Conservation (phyloP, 495 filamentous ascomycete species). For the Penicillium argentinense region DNA sequence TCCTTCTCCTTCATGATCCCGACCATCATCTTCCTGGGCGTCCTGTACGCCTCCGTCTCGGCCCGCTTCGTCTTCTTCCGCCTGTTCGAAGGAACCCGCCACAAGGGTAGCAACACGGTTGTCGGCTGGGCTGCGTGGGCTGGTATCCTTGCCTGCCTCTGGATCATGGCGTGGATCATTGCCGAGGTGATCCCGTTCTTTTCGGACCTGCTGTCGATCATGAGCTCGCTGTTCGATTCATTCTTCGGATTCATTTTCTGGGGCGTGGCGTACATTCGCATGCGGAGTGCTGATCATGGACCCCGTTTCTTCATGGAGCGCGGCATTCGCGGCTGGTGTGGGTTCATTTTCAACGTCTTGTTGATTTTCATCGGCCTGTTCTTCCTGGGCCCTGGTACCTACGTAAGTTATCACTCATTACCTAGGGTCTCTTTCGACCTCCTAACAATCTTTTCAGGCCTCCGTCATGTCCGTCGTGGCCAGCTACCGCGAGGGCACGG, state of each 20-base stretch:
- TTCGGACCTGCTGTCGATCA: constrained; percentile 74
- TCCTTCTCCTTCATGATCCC: constrained; percentile 92
- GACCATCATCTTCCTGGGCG: constrained; percentile 84
- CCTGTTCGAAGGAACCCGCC: constrained; percentile 71
- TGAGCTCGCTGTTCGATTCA: constrained; percentile 88
- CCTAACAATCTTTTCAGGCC: constrained; percentile 41
- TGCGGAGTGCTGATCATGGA: constrained; percentile 70
- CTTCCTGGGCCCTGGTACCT: constrained; percentile 76
- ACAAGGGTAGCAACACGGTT: constrained; percentile 77
- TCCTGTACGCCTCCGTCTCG: constrained; percentile 83
- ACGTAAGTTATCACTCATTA: constrained; percentile 53
- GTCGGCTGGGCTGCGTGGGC: constrained; percentile 78
- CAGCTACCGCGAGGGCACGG: constrained; percentile 52
- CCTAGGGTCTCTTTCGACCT: not conserved
- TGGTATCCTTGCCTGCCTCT: constrained; percentile 69
- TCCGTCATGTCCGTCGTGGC: constrained; percentile 65
- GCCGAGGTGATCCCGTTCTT: constrained; percentile 92
- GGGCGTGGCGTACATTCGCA: constrained; percentile 83
- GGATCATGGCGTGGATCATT: constrained; percentile 78
- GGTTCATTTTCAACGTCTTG: constrained; percentile 62
- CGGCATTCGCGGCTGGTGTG: constrained; percentile 60
- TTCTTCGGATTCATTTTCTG: constrained; percentile 96
- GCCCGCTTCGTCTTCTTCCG: constrained; percentile 87
- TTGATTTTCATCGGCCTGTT: constrained; percentile 72
- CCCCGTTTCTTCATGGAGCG: constrained; percentile 57